Evolutionary conservation across 2,329 filamentous ascomycete species (phyloP), one percentile per base, ranked within the genome.

Genomic region (Fusarium staphyleae): DNA sequence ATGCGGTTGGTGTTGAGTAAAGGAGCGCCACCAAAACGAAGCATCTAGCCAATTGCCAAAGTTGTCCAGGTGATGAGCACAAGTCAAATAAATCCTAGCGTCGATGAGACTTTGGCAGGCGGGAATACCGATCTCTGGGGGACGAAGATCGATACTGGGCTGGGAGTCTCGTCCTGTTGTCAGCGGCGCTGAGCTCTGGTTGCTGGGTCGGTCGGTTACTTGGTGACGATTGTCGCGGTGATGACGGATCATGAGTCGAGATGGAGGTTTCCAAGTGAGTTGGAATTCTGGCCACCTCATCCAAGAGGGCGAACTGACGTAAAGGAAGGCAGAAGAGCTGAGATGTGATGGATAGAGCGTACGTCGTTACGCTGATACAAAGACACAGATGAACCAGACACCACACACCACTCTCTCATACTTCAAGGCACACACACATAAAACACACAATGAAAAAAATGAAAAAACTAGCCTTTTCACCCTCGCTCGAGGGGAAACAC

Each of bases 1-100:
- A 64, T 52, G 44, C 58, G 61, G 61, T 64, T 65, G 61, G 49
- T 60, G 58, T 65, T 62, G 61, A 62, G 61, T 35, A 54, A 62
- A 56, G 56, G 30, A 52, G 40, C 59, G 59, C 59, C 59, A 62
- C 59, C 44, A 48, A 19, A 11, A 49, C 30, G 33, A 60, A 43
- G 40, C 35, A 53, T 49, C 43, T 40, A 39, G 47, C 12, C 42
- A 46, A 60, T 46, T 46, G n/a, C 36, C 47, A 60, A 62, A 60
- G 59, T 62, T 49, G 59, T 60, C 59, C 55, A 62, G 59, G 59
- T 62, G 59, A 62, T 39, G 44, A 60, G 30, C 26, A 56, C 46
- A 60, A 63, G 37, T 41, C 55, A 45, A 52, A 60, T 42, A 52
- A n/a, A n/a, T 43, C 46, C 32, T 47, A 60, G 37, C 40, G 47